Conservation (phyloP, 2,329 filamentous ascomycete genomes). For the Penicillium sp. region DNA sequence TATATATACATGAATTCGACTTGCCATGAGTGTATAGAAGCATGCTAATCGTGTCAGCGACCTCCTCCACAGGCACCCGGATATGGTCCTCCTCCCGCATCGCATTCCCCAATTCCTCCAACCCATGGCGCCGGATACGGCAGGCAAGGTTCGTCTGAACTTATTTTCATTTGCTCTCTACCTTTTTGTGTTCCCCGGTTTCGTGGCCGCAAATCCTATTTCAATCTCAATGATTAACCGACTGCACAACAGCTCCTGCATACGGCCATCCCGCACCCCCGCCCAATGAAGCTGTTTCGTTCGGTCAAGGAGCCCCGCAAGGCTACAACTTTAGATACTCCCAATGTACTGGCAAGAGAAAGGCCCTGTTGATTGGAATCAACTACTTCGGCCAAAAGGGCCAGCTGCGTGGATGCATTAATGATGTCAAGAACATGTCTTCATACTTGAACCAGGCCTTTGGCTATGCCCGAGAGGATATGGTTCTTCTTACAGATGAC, state of each 20-base stretch:
- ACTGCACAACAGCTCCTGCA: conserved; percentile 47
- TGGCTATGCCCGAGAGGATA: conserved; percentile 90
- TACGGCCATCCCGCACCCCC: conserved; percentile 57
- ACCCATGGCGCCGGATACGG: conserved; percentile 37
- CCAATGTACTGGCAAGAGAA: conserved; percentile 80
- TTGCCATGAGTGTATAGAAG: not conserved
- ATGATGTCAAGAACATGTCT: conserved; percentile 97
- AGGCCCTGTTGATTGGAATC: conserved; percentile 88
- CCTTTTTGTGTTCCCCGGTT: not conserved
- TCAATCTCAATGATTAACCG: not conserved
- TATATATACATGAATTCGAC: not conserved
- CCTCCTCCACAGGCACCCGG: conserved; percentile 22
- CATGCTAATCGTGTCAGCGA: conserved; percentile 14
- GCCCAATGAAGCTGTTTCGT: conserved; percentile 63
- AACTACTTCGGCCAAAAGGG: conserved; percentile 94
- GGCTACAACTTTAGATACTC: conserved; percentile 87
- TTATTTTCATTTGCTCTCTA: not conserved
- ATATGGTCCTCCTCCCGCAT: conserved; percentile 21
- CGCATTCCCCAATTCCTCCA: conserved; percentile 27
- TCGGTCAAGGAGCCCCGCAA: conserved; percentile 75
- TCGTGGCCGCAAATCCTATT: not conserved
- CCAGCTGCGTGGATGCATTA: conserved; percentile 89
- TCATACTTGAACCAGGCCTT: conserved; percentile 83
- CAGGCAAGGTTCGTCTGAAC: conserved; percentile 33
- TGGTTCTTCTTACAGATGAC: conserved; percentile 95